phyloP scores from a whole-genome alignment of 192 early-diverging fungal genomes.

The Dimargaris verticillata region DNA sequence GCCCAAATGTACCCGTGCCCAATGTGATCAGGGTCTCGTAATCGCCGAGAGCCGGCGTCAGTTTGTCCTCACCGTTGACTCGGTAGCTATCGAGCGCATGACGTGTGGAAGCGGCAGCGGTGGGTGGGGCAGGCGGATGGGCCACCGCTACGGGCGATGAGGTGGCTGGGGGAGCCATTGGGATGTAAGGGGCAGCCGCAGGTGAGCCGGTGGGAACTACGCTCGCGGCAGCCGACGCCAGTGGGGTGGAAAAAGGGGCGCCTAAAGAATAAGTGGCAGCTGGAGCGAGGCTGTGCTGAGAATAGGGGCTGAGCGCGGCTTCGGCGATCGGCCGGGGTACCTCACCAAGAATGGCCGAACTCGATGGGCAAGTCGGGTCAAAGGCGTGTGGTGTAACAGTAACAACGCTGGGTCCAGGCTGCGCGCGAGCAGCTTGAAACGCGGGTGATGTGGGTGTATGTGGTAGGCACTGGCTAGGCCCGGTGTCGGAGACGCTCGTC shows the following conservation, averaged over 20 bases:
- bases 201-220: neutral
- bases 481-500: neutral
- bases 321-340: neutral
- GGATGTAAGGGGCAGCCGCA: neutral
- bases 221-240: neutral
- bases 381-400: neutral
- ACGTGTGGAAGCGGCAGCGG: neutral
- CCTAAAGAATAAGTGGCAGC: neutral
- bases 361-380: neutral
- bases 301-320: neutral
- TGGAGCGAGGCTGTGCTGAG: neutral
- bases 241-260: no score
- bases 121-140: neutral
- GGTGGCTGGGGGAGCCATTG: neutral
- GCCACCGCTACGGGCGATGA: neutral
- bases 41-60: neutral
- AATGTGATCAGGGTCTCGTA: constrained; percentile 13
- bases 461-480: neutral
- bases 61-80: neutral
- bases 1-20: constrained; percentile 95
- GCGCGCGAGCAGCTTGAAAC: neutral
- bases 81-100: neutral
- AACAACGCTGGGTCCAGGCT: neutral
- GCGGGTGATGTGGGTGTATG: constrained; percentile 3
- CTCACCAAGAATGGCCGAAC: neutral